A percentile compares a stretch with the other conserved stretches of the same genome.
Conservation (phyloP, 2,329 filamentous ascomycete species). For the Aspergillus niger region DNA sequence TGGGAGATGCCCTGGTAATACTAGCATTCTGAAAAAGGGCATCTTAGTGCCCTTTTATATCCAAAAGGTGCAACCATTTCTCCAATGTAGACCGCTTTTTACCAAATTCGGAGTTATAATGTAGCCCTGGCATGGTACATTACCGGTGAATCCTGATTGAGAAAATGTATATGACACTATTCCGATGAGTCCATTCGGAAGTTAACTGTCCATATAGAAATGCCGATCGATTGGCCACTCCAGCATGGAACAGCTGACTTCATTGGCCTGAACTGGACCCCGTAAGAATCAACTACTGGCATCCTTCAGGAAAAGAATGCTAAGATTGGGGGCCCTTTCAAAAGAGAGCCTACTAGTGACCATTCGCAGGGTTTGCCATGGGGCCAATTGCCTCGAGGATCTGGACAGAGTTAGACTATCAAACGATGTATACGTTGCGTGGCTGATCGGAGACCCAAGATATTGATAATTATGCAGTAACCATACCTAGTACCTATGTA, state of each 20-base stretch:
- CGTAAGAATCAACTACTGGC: not conserved
- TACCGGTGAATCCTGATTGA: not conserved
- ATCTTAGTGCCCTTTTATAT: not conserved
- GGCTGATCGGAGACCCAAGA: no score
- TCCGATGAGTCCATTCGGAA: not conserved
- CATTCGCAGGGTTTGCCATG: not conserved
- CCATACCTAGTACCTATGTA: no score
- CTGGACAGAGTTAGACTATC: no score
- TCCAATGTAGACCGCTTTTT: not conserved
- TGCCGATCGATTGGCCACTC: not conserved
- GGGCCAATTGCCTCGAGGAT: not conserved
- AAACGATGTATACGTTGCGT: no score
- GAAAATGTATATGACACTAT: not conserved
- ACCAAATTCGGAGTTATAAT: not conserved
- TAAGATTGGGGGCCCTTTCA: not conserved
- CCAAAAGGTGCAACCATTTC: not conserved
- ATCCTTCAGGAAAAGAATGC: not conserved
- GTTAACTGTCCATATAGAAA: not conserved
- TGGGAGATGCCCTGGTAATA: not conserved
- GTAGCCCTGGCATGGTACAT: not conserved
- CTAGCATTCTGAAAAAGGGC: not conserved
- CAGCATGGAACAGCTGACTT: not conserved
- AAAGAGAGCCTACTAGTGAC: not conserved
- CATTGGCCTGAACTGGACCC: not conserved
- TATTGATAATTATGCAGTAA: no score